A percentile compares a stretch with the other conserved stretches of the same genome.
Evolutionary conservation across 2,329 filamentous ascomycete species (phyloP).

Genomic region (Anthostomella pinea): DNA sequence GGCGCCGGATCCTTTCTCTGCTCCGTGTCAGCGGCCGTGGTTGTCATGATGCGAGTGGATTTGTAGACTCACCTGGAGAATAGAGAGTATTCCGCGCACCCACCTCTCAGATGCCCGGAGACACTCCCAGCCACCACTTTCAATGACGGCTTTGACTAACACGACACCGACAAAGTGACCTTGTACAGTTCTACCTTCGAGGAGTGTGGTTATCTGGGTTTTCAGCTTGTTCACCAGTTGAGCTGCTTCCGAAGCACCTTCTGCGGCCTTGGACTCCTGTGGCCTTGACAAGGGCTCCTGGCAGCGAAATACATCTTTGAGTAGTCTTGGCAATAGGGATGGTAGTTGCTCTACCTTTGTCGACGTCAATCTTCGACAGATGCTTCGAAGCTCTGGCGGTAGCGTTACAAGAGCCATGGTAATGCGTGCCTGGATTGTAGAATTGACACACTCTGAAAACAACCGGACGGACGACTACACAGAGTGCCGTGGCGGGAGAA

Average conservation of each 20-base stretch:
- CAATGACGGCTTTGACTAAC: slow-evolving; percentile 76
- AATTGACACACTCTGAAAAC: too few relatives aligned
- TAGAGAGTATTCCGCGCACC: slow-evolving; percentile 71
- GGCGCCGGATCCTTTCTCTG: slow-evolving; percentile 75
- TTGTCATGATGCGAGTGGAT: not conserved
- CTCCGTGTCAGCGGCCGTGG: slow-evolving; percentile 4
- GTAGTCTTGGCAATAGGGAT: slow-evolving; percentile 67
- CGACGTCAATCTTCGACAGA: slow-evolving; percentile 69
- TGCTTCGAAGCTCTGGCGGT: slow-evolving; percentile 58
- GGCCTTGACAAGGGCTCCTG: slow-evolving; percentile 60
- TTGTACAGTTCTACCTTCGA: slow-evolving; percentile 72
- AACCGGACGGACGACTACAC: too few relatives aligned
- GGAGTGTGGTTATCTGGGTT: slow-evolving; percentile 70
- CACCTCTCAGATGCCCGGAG: slow-evolving; percentile 71
- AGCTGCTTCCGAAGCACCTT: slow-evolving; percentile 60
- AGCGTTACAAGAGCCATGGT: slow-evolving; percentile 37
- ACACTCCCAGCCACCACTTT: slow-evolving; percentile 81
- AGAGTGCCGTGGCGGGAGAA: too few relatives aligned
- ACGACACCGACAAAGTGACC: slow-evolving; percentile 76
- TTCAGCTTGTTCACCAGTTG: slow-evolving; percentile 80
- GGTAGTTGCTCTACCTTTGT: slow-evolving; percentile 73
- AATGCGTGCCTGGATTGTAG: too few relatives aligned
- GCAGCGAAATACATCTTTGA: slow-evolving; percentile 56
- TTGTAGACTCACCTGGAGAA: slow-evolving; percentile 59
- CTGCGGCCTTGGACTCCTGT: slow-evolving; percentile 58